These are phyloP conservation scores for Cyberlindnera sargentensis DNA, from an alignment of 805 yeast species.

Conservation along the genomic window DNA sequence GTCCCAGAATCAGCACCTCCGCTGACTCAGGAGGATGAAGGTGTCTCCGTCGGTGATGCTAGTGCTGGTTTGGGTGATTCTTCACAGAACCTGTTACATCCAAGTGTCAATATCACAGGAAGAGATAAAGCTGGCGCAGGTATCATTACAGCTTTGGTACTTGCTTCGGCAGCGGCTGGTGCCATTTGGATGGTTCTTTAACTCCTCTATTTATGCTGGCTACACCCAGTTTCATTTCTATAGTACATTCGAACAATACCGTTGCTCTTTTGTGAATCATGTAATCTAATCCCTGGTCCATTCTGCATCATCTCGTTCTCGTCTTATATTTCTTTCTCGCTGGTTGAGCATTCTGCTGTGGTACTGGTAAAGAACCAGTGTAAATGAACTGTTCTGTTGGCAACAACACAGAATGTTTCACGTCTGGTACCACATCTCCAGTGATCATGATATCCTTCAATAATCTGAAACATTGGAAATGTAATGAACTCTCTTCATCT, in stretches of 20 bases:
- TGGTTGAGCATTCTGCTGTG: slow-evolving; percentile 22
- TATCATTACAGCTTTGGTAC: slow-evolving; percentile 65
- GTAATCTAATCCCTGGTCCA: too few species aligned
- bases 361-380: slow-evolving; percentile 72
- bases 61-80: slow-evolving; percentile 40
- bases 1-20: slow-evolving; percentile 41
- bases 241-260: too few species aligned
- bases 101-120: slow-evolving; percentile 39
- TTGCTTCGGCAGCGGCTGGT: slow-evolving; percentile 53
- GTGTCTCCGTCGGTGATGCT: slow-evolving; percentile 46
- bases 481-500: slow-evolving; percentile 34
- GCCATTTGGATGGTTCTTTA: slow-evolving; percentile 69
- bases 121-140: slow-evolving; percentile 87
- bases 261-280: too few species aligned
- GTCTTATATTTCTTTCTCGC: slow-evolving; percentile 19
- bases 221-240: too few species aligned
- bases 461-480: slow-evolving; percentile 37
- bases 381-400: slow-evolving; percentile 73
- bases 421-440: slow-evolving; percentile 28
- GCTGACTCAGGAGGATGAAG: slow-evolving; percentile 42
- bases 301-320: slow-evolving; percentile 7
- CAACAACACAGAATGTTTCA: slow-evolving; percentile 33
- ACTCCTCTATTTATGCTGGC: not conserved
- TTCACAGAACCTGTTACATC: slow-evolving; percentile 26
- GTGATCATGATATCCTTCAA: slow-evolving; percentile 37